These are phyloP conservation scores for Wallacemonas sp. DNA, from an alignment of 208 protist genomes.

Conservation along the genomic window DNA sequence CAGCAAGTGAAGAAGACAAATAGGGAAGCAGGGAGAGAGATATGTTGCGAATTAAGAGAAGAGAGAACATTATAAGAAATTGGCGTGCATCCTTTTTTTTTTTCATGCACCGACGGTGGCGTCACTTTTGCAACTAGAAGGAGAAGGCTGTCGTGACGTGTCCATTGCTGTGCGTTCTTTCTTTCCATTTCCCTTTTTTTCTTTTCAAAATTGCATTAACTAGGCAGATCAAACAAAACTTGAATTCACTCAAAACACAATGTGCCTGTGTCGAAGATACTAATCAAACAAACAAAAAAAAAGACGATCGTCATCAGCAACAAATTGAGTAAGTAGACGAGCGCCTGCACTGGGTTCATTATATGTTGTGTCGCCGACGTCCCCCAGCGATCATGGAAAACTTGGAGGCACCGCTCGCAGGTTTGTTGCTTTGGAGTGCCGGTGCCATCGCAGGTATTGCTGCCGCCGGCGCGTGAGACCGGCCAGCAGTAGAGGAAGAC, in stretches of 20 bases:
- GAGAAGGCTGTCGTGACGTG: background rate
- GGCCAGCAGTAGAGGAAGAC: background rate
- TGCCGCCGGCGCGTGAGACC: background rate
- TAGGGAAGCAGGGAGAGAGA: too few relatives aligned
- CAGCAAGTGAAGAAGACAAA: too few relatives aligned
- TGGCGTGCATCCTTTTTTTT: conserved; percentile 9
- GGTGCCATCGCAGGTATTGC: background rate
- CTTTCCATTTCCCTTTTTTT: too few relatives aligned
- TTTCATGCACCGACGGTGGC: background rate
- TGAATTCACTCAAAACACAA: too few relatives aligned
- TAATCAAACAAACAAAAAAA: background rate
- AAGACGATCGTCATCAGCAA: too few relatives aligned
- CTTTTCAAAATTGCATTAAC: too few relatives aligned
- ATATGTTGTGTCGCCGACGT: conserved; percentile 31
- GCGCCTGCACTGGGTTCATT: background rate
- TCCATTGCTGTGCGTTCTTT: background rate
- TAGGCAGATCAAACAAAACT: too few relatives aligned
- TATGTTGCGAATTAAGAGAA: too few relatives aligned
- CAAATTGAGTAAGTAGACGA: conserved; percentile 2
- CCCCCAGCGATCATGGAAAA: conserved; percentile 7
- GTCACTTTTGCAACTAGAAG: background rate
- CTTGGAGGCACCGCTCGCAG: background rate
- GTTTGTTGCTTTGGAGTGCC: too few relatives aligned
- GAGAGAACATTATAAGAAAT: too few relatives aligned
- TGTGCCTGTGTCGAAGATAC: too few relatives aligned